Evolutionary conservation across 2,329 filamentous ascomycete species (phyloP), one percentile per base, ranked within the genome.

Genomic region (Fusarium devonianum): DNA sequence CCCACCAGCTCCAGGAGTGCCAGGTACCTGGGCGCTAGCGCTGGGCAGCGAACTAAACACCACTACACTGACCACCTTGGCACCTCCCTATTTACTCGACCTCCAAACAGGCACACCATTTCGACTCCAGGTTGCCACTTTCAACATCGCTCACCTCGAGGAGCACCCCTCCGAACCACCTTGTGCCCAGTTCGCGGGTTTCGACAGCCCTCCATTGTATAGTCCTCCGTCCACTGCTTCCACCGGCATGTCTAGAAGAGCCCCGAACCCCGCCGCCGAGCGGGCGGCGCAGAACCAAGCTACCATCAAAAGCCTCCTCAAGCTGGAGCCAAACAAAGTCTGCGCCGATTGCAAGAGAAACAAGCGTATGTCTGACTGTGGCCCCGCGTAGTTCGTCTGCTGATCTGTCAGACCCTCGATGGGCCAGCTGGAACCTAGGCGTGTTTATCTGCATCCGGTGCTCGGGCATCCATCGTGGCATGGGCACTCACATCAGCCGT

Each of bases 321-420:
- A 97, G 78, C 78, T 99, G 63, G 93, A 97, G 69, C 78, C 86
- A 56, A 99, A 99, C 79, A 99, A 99, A 79, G 85, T 89, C 70
- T 99, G 94, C 80, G 91, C 93, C 53, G 94, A 99, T 74, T 99
- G 94, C 84, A 99, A 99, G 81, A 87, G 89, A 72, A 99, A 97
- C 80, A 99, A 97, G 75, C 94, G 92, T 95, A 75, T 63, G 87
- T 77, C 28, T 21, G 12, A 17, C 1, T 18, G 10, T 14, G 10
- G 4, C 10, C n/a, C n/a, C n/a, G n/a, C n/a, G n/a, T 23, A 7
- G 11, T 12, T 34, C 34, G 13, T 16, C 9, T 40, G 30, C 49
- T 60, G 34, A 63, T 40, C 42, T 37, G 28, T 29, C 70, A 96
- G 91, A 97, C 77, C 94, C 94, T 53, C 85, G 94, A 88, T 99